A percentile compares a stretch with the other conserved stretches of the same genome.
phyloP scores from a whole-genome alignment of 163 green algal species.

The Chlamydomonas reinhardtii region DNA sequence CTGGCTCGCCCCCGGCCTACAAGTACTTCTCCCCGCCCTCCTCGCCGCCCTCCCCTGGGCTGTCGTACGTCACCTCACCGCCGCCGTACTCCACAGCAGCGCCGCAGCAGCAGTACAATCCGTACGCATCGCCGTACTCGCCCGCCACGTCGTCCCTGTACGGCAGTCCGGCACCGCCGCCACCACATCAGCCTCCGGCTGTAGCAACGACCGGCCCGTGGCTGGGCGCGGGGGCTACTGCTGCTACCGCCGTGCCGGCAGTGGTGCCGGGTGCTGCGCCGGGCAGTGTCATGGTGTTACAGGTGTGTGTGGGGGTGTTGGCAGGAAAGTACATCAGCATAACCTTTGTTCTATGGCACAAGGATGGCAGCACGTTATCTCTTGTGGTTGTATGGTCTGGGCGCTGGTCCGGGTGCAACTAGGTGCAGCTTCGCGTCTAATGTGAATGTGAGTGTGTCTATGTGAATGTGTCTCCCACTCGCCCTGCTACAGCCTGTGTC shows the following conservation, averaged over 20 bases:
- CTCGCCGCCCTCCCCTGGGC: neutral
- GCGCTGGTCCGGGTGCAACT: too few species aligned
- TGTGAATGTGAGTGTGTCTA: too few species aligned
- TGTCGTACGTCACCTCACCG: neutral
- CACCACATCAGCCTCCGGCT: neutral
- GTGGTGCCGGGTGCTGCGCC: conserved; percentile 7
- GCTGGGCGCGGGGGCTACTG: neutral
- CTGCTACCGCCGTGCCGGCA: neutral
- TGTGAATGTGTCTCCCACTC: too few species aligned
- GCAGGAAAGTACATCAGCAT: too few species aligned
- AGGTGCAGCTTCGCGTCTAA: too few species aligned
- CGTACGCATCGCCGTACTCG: neutral
- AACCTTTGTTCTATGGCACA: too few species aligned
- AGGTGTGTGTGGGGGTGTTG: too few species aligned
- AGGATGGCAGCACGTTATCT: too few species aligned
- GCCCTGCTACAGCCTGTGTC: neutral
- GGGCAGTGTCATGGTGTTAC: conserved; percentile 15
- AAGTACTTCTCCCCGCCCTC: conserved; percentile 23
- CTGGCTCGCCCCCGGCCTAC: neutral
- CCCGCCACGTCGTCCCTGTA: neutral
- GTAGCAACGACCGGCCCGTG: too few species aligned
- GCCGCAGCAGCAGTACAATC: too few species aligned
- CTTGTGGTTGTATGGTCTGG: too few species aligned
- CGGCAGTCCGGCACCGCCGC: neutral
- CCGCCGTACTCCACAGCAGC: too few species aligned